Evolutionary conservation across 306 rosid genomes (phyloP).

Genomic region (Elaeagnus macrophylla): DNA sequence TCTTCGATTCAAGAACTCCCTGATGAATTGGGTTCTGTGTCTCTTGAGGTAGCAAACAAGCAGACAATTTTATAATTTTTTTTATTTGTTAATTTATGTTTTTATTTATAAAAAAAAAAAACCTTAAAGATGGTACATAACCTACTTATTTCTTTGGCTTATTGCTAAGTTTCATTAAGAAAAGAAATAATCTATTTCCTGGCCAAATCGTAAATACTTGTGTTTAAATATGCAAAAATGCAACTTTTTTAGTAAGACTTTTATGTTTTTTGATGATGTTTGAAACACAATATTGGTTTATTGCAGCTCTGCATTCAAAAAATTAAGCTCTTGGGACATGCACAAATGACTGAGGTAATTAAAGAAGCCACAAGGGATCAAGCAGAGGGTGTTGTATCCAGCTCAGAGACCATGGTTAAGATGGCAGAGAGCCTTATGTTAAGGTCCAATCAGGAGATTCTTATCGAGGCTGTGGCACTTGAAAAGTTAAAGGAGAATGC

Average conservation of each 20-base stretch:
- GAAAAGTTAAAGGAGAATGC: conserved; percentile 81
- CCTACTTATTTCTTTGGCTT: neutral
- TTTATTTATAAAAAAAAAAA: too few species aligned
- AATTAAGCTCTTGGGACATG: conserved; percentile 54
- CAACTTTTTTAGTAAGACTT: too few species aligned
- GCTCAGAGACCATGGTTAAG: conserved; percentile 52
- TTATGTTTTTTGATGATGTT: conserved; percentile 13
- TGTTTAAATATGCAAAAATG: neutral
- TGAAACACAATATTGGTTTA: conserved; percentile 22
- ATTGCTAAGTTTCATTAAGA: neutral
- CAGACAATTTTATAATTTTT: neutral
- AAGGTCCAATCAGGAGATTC: conserved; percentile 65
- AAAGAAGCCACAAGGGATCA: conserved; percentile 55
- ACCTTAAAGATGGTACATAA: neutral
- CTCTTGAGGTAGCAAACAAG: conserved; percentile 50
- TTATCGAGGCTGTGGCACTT: conserved; percentile 86
- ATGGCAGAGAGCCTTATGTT: conserved; percentile 55
- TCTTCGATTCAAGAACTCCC: conserved; percentile 38
- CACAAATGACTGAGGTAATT: conserved; percentile 38
- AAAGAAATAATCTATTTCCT: conserved; percentile 1
- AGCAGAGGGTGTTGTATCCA: conserved; percentile 48
- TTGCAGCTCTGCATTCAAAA: conserved; percentile 67
- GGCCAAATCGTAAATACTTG: neutral
- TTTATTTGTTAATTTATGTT: neutral
- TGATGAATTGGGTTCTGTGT: conserved; percentile 47